Base-by-base conservation (phyloP, 768 basidiomycete genomes). In the Suillus clintonianus region DNA sequence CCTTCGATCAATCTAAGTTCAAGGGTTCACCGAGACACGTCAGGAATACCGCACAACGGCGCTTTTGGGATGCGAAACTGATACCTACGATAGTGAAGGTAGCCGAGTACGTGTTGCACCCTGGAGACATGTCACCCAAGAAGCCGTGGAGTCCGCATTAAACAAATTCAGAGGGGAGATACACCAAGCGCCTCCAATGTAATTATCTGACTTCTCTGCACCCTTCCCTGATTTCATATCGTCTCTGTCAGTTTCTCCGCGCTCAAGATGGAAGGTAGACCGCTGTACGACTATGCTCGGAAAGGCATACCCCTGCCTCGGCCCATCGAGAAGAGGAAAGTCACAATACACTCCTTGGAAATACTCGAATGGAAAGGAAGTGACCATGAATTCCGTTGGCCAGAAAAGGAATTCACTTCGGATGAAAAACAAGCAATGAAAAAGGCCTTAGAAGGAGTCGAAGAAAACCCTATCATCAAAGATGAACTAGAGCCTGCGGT, bases 251-350 rank as follows among this genome's bases (percentile, higher is more conserved):
- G 97, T 72, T 99, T 96, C 78, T 99, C 97, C 11, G 97, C 97
- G 2, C 82, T 99, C 41, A 99, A 99, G 77, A 99, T 99, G 96
- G 95, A 99, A 68, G 97, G 97, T 1, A 93, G 86, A 75, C 94
- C 94, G 0, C 76, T 99, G 41, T 94, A 99, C 74, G 96, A 99
- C 69, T 99, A 99, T 72, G 97, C 97, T 22, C 88, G 97, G 3
- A 83, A 90, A 71, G 92, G 92, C 9, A 92, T 90, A 48, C 94
- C 96, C 0, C 85, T 99, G 17, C 97, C 97, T 37, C 88, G 95
- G 10, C 92, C 97, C n/a, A 96, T 99, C 64, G 94, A 95, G 70
- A 76, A 89, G 56, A 90, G 97, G 13, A 83, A 86, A 66, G 91
- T 92, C 22, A 94, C 88, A 10, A 87, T 99, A 10, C 88, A 94